Percentiles rank a stretch among this genome's conserved stretches.
These are phyloP conservation scores for Sarocladiaceae sp. DNA, from an alignment of 2,329 filamentous ascomycete species.

Conservation along the genomic window DNA sequence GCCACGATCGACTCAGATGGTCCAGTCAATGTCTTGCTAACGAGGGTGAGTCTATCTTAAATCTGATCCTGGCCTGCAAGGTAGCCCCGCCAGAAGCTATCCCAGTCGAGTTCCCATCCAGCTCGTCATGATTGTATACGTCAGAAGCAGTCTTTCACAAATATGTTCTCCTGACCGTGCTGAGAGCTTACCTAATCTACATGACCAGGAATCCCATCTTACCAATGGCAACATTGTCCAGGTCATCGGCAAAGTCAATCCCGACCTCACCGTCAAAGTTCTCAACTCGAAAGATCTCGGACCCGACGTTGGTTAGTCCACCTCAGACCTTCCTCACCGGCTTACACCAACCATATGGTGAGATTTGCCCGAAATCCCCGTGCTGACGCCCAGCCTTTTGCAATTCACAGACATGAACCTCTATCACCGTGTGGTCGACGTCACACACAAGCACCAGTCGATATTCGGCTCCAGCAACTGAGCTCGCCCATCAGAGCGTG, in stretches of 20 bases:
- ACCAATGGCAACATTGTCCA: constrained; percentile 64
- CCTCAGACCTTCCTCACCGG: not conserved
- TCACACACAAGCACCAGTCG: constrained; percentile 71
- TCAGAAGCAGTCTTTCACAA: too few relatives aligned
- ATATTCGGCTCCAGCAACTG: constrained; percentile 49
- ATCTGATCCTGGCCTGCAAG: too few relatives aligned
- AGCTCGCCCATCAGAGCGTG: too few relatives aligned
- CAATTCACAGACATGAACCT: constrained; percentile 69
- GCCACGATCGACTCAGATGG: constrained; percentile 78
- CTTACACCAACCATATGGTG: not conserved
- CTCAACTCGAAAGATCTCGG: constrained; percentile 66
- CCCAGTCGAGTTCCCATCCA: too few relatives aligned
- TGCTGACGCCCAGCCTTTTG: constrained; percentile 4
- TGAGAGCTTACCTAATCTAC: not conserved
- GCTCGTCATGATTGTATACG: too few relatives aligned
- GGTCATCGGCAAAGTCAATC: constrained; percentile 73
- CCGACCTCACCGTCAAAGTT: constrained; percentile 65
- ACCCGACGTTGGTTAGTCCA: constrained; percentile 54
- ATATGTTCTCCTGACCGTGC: not conserved
- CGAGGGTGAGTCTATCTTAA: constrained; percentile 45
- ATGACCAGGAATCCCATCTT: constrained; percentile 60
- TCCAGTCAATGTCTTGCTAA: constrained; percentile 66
- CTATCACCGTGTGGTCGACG: constrained; percentile 74
- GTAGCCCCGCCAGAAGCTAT: too few relatives aligned
- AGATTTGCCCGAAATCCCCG: not conserved